Evolutionary conservation across 2,329 filamentous ascomycete genomes (phyloP).

Genomic region (Ceratocystis huliohia): DNA sequence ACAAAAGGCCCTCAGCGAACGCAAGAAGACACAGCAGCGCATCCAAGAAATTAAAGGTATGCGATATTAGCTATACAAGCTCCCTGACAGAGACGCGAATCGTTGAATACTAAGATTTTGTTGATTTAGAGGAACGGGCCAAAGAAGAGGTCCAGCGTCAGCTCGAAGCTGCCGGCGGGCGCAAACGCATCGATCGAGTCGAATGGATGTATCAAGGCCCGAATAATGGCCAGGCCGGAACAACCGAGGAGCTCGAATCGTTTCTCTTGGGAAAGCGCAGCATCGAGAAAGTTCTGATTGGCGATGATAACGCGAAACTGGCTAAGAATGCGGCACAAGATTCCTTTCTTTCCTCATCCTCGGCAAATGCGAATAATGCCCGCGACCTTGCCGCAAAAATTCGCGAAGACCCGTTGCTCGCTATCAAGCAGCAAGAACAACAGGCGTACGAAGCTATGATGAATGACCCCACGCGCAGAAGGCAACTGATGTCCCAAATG

Average conservation of each 20-base stretch:
- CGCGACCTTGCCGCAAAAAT: constrained; percentile 79
- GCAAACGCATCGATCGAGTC: constrained; percentile 66
- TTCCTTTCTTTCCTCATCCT: constrained; percentile 35
- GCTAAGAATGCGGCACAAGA: constrained; percentile 59
- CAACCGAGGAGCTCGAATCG: constrained; percentile 79
- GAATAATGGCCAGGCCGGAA: constrained; percentile 60
- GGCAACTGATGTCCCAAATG: constrained; percentile 53
- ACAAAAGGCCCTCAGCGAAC: constrained; percentile 82
- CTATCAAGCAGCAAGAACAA: constrained; percentile 87
- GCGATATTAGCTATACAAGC: background rate
- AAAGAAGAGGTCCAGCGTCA: constrained; percentile 84
- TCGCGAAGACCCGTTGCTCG: constrained; percentile 76
- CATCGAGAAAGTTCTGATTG: constrained; percentile 71
- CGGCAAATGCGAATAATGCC: constrained; percentile 57
- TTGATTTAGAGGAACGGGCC: constrained; percentile 58
- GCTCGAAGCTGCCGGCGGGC: constrained; percentile 77
- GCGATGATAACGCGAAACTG: constrained; percentile 65
- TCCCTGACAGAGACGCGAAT: background rate
- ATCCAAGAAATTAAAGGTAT: constrained; percentile 66
- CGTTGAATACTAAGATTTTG: background rate
- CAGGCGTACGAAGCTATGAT: constrained; percentile 68
- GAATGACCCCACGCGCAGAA: constrained; percentile 57
- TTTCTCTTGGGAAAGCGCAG: constrained; percentile 86
- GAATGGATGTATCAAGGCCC: constrained; percentile 98
- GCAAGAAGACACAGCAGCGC: constrained; percentile 83